These are phyloP conservation scores for Nicotiana attenuata DNA, from an alignment of 257 asterid species.

Conservation along the genomic window DNA sequence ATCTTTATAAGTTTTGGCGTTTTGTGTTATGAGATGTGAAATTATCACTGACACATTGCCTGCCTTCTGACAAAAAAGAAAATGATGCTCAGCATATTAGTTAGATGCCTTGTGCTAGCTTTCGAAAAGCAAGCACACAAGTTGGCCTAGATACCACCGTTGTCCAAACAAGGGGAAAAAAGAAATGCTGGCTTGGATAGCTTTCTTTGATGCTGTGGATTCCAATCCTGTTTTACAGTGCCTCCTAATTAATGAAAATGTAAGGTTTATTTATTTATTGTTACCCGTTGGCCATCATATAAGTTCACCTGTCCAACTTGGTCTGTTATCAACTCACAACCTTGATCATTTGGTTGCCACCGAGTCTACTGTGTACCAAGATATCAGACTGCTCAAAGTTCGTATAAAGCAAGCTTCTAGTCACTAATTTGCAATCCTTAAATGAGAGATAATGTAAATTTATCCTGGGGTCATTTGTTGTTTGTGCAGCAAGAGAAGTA, in stretches of 20 bases:
- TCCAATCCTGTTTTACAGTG: neutral
- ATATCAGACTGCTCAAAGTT: neutral
- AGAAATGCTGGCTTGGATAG: neutral
- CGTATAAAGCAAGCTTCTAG: neutral
- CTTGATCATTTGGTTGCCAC: slow-evolving; percentile 2
- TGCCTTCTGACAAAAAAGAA: neutral
- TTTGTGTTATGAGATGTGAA: slow-evolving; percentile 1
- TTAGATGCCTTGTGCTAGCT: neutral
- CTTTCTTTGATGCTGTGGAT: neutral
- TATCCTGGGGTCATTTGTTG: neutral
- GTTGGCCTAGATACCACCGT: neutral
- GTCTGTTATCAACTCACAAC: neutral
- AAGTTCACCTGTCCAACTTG: neutral
- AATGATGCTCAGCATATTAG: neutral
- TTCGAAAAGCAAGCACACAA: neutral
- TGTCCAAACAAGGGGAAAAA: neutral
- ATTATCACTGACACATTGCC: neutral
- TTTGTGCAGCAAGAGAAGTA: neutral
- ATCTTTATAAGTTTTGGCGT: neutral
- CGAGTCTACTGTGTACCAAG: neutral
- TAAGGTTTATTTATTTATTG: neutral
- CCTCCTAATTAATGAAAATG: neutral
- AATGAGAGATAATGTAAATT: neutral
- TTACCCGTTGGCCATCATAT: neutral
- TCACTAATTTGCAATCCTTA: neutral